Conservation (phyloP, 495 filamentous ascomycete species). For the Trichocladium antarcticum region DNA sequence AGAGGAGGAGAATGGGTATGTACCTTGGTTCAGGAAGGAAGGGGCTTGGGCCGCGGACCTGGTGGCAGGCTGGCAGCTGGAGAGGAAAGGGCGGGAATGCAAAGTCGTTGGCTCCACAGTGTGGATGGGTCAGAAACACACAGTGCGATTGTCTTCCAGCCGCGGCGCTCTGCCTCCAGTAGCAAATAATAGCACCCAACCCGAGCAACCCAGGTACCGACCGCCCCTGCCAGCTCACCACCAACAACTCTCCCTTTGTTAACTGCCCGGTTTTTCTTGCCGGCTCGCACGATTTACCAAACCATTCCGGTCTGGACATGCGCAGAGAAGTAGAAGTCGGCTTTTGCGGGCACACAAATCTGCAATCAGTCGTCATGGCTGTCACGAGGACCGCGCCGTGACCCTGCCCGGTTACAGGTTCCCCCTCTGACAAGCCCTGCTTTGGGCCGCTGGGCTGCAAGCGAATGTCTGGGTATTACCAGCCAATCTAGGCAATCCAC, state of each 20-base stretch:
- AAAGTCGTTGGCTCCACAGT: conserved; percentile 9
- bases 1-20: conserved; percentile 8
- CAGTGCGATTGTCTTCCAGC: conserved; percentile 13
- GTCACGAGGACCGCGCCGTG: too few relatives aligned
- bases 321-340: not conserved
- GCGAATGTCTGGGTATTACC: too few relatives aligned
- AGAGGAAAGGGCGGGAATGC: not conserved
- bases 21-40: conserved; percentile 5
- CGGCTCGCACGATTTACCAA: not conserved
- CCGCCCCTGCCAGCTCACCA: conserved; percentile 8
- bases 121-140: conserved; percentile 4
- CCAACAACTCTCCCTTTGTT: not conserved
- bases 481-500: too few relatives aligned
- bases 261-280: not conserved
- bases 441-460: too few relatives aligned
- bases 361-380: not conserved
- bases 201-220: too few relatives aligned
- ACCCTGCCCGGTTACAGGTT: too few relatives aligned
- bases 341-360: conserved; percentile 1
- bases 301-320: not conserved
- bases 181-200: too few relatives aligned
- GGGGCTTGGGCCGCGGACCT: conserved; percentile 2
- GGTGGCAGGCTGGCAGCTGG: not conserved
- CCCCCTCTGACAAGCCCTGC: too few relatives aligned
- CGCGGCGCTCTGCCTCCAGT: too few relatives aligned